Percentiles rank a stretch among this genome's conserved stretches.
Conservation (phyloP, 2,329 filamentous ascomycete genomes). For the Triangularia setosa region DNA sequence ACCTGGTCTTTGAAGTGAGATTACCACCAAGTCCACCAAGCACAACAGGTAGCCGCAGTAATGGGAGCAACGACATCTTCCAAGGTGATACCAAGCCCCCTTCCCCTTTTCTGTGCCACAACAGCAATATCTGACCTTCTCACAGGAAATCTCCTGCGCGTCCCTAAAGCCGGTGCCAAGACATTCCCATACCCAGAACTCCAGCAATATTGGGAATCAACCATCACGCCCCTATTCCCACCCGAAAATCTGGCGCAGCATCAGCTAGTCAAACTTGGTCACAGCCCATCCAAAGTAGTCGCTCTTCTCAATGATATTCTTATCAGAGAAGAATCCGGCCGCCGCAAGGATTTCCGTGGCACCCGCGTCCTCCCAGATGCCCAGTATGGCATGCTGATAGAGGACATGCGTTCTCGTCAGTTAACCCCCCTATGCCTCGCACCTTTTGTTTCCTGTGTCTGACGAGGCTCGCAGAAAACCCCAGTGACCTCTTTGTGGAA, state of each 20-base stretch:
- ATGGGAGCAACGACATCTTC: constrained; percentile 2
- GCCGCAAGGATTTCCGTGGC: constrained; percentile 42
- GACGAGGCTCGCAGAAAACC: constrained; percentile 3
- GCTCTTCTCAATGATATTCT: constrained; percentile 52
- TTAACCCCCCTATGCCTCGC: background rate
- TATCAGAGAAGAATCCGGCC: constrained; percentile 36
- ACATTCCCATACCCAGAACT: constrained; percentile 41
- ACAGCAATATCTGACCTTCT: background rate
- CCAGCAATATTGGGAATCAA: constrained; percentile 47
- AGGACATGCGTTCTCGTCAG: constrained; percentile 61
- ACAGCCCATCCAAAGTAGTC: constrained; percentile 37
- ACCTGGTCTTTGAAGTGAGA: constrained; percentile 64
- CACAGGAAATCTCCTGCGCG: constrained; percentile 53
- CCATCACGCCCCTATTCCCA: constrained; percentile 54
- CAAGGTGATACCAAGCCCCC: background rate
- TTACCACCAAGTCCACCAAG: background rate
- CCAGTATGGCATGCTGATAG: constrained; percentile 66
- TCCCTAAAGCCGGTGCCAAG: constrained; percentile 55
- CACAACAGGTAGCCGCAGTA: constrained; percentile 16
- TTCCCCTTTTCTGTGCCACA: background rate
- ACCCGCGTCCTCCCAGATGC: constrained; percentile 47
- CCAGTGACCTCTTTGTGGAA: constrained; percentile 52
- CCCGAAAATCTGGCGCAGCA: constrained; percentile 52
- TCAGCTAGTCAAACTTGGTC: constrained; percentile 46
- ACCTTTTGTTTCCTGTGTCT: background rate